These are phyloP conservation scores for Phenoliferia sp. DNA, from an alignment of 1,284 basidiomycete genomes.

Conservation along the genomic window DNA sequence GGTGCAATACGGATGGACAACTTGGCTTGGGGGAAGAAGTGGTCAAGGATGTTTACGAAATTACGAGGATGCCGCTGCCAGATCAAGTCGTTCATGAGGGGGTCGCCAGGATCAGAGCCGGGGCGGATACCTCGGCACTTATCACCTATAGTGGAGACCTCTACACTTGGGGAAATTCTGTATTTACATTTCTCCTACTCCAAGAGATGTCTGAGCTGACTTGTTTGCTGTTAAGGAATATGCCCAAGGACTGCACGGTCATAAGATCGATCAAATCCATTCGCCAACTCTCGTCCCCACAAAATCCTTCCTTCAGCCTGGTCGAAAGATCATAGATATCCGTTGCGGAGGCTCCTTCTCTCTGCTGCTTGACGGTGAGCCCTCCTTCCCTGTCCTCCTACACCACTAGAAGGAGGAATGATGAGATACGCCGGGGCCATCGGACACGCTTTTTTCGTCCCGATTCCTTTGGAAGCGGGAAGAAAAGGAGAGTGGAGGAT, in stretches of 20 bases:
- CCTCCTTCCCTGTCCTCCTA: not conserved
- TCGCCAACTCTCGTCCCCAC: slow-evolving; percentile 70
- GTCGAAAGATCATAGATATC: slow-evolving; percentile 22
- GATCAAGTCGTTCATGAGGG: slow-evolving; percentile 11
- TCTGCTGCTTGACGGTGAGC: slow-evolving; percentile 33
- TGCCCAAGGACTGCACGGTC: slow-evolving; percentile 31
- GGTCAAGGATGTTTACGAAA: slow-evolving; percentile 18
- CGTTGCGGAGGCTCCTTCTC: slow-evolving; percentile 33
- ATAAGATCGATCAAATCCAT: slow-evolving; percentile 61
- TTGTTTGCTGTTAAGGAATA: slow-evolving; percentile 26
- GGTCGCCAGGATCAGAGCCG: slow-evolving; percentile 20
- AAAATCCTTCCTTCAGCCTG: slow-evolving; percentile 36
- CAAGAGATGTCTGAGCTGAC: not conserved
- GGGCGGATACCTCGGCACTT: slow-evolving; percentile 32
- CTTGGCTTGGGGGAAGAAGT: slow-evolving; percentile 18
- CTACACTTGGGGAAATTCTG: slow-evolving; percentile 35
- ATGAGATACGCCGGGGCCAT: slow-evolving; percentile 38
- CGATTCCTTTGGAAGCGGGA: not conserved
- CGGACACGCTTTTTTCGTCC: slow-evolving; percentile 6
- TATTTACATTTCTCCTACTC: not conserved
- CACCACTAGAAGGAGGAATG: not conserved
- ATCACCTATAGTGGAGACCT: slow-evolving; percentile 27
- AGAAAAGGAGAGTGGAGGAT: slow-evolving; percentile 5
- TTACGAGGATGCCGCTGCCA: slow-evolving; percentile 20
- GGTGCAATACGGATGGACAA: slow-evolving; percentile 37